Evolutionary conservation across 202 grass and related monocot genomes (phyloP).

Genomic region (Setaria viridis): DNA sequence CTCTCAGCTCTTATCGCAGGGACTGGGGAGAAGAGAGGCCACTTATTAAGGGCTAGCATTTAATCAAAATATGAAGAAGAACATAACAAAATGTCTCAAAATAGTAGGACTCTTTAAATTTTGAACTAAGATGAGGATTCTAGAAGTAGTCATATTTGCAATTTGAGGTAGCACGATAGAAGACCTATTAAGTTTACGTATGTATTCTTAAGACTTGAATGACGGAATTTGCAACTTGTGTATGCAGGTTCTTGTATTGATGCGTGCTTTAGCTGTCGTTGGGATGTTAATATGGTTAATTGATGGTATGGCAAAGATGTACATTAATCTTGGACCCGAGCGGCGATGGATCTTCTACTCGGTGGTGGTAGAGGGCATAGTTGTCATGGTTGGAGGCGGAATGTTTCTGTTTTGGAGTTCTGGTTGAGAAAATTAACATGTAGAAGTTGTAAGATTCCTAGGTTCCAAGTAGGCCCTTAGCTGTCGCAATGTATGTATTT

Average conservation of each 20-base stretch:
- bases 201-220: neutral
- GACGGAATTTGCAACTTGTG: neutral
- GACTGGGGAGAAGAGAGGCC: neutral
- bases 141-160: neutral
- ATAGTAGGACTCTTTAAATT: neutral
- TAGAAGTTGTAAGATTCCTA: neutral
- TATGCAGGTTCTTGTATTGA: neutral
- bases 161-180: neutral
- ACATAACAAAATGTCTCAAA: neutral
- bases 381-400: neutral
- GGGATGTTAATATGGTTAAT: neutral
- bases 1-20: neutral
- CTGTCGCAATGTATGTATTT: neutral
- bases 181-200: neutral
- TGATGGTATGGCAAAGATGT: neutral
- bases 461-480: neutral
- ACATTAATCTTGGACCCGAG: conserved; percentile 9
- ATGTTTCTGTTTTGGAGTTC: neutral
- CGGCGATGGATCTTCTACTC: conserved; percentile 8
- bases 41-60: neutral
- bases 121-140: neutral
- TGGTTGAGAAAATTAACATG: neutral
- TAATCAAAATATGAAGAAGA: neutral
- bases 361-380: neutral
- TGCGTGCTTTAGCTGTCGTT: neutral